These are phyloP conservation scores for Aspergillus sp. DNA, from an alignment of 2,329 filamentous ascomycete genomes.

Conservation along the genomic window DNA sequence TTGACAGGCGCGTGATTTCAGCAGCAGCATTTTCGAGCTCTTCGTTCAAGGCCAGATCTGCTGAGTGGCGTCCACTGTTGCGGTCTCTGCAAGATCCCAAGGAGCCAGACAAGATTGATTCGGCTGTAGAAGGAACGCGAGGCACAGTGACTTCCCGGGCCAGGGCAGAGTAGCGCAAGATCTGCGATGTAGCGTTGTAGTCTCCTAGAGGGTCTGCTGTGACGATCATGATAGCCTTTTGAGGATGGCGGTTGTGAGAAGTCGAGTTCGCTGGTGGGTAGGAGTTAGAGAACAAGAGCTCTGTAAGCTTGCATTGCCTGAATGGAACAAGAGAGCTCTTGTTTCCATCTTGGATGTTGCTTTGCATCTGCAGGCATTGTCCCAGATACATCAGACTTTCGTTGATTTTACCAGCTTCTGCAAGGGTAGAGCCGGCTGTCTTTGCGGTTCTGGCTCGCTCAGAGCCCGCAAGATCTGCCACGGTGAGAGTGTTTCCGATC, in stretches of 20 bases:
- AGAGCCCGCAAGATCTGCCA: constrained; percentile 89
- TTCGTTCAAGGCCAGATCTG: constrained; percentile 40
- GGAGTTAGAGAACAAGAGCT: constrained; percentile 81
- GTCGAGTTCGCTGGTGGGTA: constrained; percentile 60
- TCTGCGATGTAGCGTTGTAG: constrained; percentile 95
- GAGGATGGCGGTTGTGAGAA: constrained; percentile 60
- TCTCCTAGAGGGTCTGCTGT: constrained; percentile 90
- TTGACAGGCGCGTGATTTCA: constrained; percentile 73
- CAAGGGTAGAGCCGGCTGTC: constrained; percentile 85
- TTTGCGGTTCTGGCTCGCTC: constrained; percentile 91
- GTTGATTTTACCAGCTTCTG: constrained; percentile 97
- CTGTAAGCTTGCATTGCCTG: constrained; percentile 79
- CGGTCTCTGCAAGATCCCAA: constrained; percentile 28
- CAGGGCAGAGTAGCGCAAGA: constrained; percentile 87
- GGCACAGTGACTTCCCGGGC: constrained; percentile 91
- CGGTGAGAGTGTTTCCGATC: constrained; percentile 73
- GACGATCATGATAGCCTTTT: constrained; percentile 92
- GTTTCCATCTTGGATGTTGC: constrained; percentile 66
- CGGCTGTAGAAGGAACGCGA: constrained; percentile 75
- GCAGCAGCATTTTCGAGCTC: constrained; percentile 79
- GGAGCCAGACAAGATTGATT: constrained; percentile 53
- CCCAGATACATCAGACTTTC: constrained; percentile 97
- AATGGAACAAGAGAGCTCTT: constrained; percentile 76
- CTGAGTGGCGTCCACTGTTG: constrained; percentile 40
- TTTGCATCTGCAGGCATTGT: constrained; percentile 94